Evolutionary conservation across 345 rosid genomes (phyloP), one percentile per base, ranked within the genome.

Genomic region (Linum tenue): DNA sequence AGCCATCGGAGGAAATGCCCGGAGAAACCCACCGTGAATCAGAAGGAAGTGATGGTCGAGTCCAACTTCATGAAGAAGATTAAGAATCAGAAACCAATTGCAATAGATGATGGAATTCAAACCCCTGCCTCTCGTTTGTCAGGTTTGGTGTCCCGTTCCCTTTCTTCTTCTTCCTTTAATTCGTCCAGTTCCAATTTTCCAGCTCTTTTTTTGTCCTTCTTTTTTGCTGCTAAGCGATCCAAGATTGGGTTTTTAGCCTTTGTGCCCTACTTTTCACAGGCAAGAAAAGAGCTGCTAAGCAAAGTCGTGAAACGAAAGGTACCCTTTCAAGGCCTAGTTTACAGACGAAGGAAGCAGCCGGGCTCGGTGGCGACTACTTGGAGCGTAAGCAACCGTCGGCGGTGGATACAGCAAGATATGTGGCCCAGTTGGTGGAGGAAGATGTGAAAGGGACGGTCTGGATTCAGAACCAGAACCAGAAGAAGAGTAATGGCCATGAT

Each of bases 111-210:
- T 3, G 70, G 66, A 59, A 82, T 81, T 70, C 91, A 87, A 0
- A 76, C 83, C 39, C 88, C 89, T 65, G 86, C 84, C 73, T 83
- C 37, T 37, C 48, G 22, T 68, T 69, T 39, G 39, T 65, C 85
- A 70, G 86, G 95, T 84, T 37, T 59, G 82, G 69, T 72, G 4
- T 15, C 11, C 69, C 58, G 39, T 36, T n/a, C 5, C 64, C 7
- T n/a, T 61, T 61, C 7, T 1, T 61, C 7, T 1, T 36, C 8
- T 59, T 65, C 6, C 22, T 3, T 31, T 3, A 43, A 14, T 64
- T 3, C 39, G 56, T 40, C 35, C 22, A 36, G 39, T 37, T 14
- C 58, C n/a, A 16, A 14, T 2, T 14, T 3, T 9, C 12, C 15
- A 14, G 0, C 16, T 10, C 7, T 64, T 22, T 40, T 1, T 37